A percentile compares a stretch with the other conserved stretches of the same genome.
These are phyloP conservation scores for Hyphodiscus hymeniophilus DNA, from an alignment of 495 filamentous ascomycete genomes.

Conservation along the genomic window DNA sequence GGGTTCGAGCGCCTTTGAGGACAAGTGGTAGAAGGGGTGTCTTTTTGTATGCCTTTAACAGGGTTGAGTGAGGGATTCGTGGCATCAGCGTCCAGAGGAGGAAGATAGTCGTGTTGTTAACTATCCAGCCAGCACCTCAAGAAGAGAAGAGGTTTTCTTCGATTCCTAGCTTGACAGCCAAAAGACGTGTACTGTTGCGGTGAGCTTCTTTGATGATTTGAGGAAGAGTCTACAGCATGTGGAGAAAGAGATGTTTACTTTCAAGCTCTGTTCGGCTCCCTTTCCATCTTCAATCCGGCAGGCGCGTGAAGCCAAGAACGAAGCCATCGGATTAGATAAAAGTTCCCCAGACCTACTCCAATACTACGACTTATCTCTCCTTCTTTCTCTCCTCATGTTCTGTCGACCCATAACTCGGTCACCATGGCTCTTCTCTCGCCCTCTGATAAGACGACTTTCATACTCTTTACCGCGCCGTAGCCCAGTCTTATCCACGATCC, in stretches of 20 bases:
- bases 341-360: no score
- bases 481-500: constrained; percentile 16
- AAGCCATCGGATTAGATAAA: constrained; percentile 8
- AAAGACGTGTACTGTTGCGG: no score
- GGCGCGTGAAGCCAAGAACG: neutral
- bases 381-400: constrained; percentile 12
- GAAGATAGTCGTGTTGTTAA: neutral
- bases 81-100: constrained; percentile 50
- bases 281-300: neutral
- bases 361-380: neutral
- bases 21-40: constrained; percentile 56
- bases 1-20: constrained; percentile 58
- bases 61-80: constrained; percentile 52
- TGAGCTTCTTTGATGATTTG: no score
- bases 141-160: no score
- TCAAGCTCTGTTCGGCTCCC: constrained; percentile 3
- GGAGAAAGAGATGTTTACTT: no score
- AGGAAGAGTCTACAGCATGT: no score
- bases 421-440: constrained; percentile 1
- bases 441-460: neutral
- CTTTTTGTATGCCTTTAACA: constrained; percentile 47
- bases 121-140: neutral
- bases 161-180: no score
- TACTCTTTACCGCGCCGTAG: neutral
- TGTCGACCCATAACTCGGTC: constrained; percentile 10